These are phyloP conservation scores for Kokia cookei DNA, from an alignment of 441 rosid genomes.

Conservation along the genomic window DNA sequence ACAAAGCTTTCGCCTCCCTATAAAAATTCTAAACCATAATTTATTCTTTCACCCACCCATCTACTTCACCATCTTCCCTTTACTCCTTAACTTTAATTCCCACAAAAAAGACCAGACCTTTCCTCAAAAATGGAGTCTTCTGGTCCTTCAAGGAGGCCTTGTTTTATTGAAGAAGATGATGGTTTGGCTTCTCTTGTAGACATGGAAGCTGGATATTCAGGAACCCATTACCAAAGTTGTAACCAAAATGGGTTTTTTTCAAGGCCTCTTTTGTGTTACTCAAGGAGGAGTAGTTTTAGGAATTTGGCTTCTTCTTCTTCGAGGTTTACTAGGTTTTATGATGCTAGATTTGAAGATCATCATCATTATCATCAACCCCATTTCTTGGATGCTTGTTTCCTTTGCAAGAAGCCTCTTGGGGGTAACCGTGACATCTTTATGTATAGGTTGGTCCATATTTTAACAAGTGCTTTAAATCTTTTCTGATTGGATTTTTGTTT, in stretches of 20 bases:
- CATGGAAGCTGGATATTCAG: slow-evolving; percentile 48
- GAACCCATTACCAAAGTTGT: slow-evolving; percentile 5
- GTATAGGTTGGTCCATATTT: slow-evolving; percentile 33
- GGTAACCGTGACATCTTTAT: slow-evolving; percentile 48
- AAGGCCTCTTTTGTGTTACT: slow-evolving; percentile 21
- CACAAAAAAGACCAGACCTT: neutral
- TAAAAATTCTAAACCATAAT: neutral
- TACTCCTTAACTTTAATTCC: neutral
- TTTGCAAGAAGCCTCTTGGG: slow-evolving; percentile 40
- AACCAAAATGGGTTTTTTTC: slow-evolving; percentile 25
- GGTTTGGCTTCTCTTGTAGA: slow-evolving; percentile 52
- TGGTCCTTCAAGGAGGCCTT: slow-evolving; percentile 24
- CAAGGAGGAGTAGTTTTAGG: slow-evolving; percentile 25
- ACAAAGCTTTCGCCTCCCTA: neutral
- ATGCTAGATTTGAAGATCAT: slow-evolving; percentile 41
- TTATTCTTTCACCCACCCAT: neutral
- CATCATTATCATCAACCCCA: slow-evolving; percentile 25
- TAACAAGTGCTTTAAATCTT: too few relatives aligned
- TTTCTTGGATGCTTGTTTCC: slow-evolving; percentile 41
- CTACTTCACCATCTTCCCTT: neutral
- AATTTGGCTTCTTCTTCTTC: neutral
- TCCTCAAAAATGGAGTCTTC: slow-evolving; percentile 1
- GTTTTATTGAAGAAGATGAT: slow-evolving; percentile 41
- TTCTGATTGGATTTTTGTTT: neutral
- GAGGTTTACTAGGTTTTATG: slow-evolving; percentile 37